Conservation (phyloP, 441 rosid species). For the Syzygium malaccense region DNA sequence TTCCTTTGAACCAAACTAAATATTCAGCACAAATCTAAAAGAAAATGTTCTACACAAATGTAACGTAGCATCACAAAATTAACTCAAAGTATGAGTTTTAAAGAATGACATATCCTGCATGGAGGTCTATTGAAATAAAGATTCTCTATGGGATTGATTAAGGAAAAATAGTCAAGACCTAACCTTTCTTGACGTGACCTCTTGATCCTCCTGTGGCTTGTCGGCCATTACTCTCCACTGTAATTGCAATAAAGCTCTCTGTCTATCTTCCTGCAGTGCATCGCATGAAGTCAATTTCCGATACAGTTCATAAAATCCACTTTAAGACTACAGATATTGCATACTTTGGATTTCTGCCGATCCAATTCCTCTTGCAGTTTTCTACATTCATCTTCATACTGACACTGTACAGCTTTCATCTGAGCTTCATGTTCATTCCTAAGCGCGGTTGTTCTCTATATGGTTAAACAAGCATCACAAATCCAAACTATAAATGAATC, state of each 20-base stretch:
- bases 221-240: conserved; percentile 96
- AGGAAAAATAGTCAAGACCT: neutral
- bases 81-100: neutral
- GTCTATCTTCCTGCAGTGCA: conserved; percentile 71
- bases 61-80: neutral
- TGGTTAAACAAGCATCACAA: conserved; percentile 1
- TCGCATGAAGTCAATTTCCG: neutral
- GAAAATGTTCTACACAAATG: neutral
- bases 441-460: conserved; percentile 46
- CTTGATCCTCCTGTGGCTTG: conserved; percentile 75
- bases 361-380: conserved; percentile 66
- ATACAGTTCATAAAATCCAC: neutral
- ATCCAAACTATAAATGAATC: neutral
- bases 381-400: conserved; percentile 72
- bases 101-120: neutral
- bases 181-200: conserved; percentile 71
- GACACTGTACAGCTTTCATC: conserved; percentile 53
- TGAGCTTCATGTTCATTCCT: conserved; percentile 72
- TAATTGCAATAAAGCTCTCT: conserved; percentile 79
- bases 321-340: neutral
- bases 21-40: neutral
- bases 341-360: conserved; percentile 71
- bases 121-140: neutral
- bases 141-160: neutral
- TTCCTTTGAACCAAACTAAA: neutral